phyloP scores from a whole-genome alignment of 2,329 filamentous ascomycete genomes.

The Talaromyces pinophilus region DNA sequence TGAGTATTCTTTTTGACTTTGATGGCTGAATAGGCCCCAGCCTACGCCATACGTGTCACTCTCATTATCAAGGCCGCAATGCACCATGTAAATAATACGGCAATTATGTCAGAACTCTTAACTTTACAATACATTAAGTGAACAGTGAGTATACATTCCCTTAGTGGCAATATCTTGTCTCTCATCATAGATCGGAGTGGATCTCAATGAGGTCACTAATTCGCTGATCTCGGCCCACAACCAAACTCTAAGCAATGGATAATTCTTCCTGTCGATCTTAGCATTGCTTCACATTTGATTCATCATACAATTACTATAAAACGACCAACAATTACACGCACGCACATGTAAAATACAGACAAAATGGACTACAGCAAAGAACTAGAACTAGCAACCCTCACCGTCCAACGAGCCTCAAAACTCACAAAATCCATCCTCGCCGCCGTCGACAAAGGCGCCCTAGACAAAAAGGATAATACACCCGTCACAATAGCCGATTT shows the following conservation, averaged over 20 bases:
- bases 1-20: background rate
- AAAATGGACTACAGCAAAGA: constrained; percentile 36
- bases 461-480: constrained; percentile 60
- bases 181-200: background rate
- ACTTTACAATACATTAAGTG: background rate
- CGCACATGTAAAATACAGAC: background rate
- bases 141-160: background rate
- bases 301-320: background rate
- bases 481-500: constrained; percentile 67
- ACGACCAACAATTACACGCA: background rate
- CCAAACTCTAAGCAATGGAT: constrained; percentile 2
- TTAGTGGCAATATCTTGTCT: background rate
- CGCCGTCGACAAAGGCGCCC: constrained; percentile 51
- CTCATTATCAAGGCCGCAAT: background rate
- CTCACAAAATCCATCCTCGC: constrained; percentile 59
- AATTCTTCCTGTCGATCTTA: constrained; percentile 9
- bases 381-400: constrained; percentile 41
- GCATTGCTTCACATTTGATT: background rate
- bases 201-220: constrained; percentile 2
- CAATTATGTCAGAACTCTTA: background rate
- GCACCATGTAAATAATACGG: background rate
- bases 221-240: constrained; percentile 11
- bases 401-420: constrained; percentile 58
- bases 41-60: background rate
- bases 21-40: background rate